Base-by-base conservation (phyloP, 208 protist genomes). In the Trypanosomatidae sp. region DNA sequence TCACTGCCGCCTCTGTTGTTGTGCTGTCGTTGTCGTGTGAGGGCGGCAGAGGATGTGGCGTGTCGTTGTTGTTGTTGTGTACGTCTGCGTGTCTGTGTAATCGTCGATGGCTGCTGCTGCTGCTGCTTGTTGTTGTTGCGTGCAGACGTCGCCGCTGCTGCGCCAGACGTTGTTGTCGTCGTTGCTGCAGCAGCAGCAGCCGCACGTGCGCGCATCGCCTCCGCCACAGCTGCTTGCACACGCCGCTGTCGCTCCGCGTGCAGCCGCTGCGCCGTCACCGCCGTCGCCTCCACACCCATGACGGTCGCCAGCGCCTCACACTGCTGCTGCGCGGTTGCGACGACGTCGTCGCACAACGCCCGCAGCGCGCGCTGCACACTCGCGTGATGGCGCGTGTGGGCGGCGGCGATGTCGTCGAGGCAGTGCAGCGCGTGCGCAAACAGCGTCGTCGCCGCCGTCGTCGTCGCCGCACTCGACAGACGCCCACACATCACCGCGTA, bases 311-410 rank as follows among this genome's bases (percentile, higher is more conserved):
- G 33, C 10, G 41, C 10, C 4, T 28, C 22, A 46, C 56, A 71
- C 6, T 62, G 46, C 39, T 22, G 33, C 19, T 33, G 45, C 21
- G 58, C 43, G 47, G 61, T 43, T 16, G 3, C 41, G 28, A 49
- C 21, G 7, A 66, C 64, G 7, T 56, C 56, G 2, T 39, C 25
- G 11, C 42, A 42, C 2, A 77, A 33, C 1, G 20, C 23, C 11
- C 39, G 43, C 23, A 86, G 45, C 20, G 57, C 53, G 35, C 30
- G 21, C 22, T 77, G 52, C 30, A 66, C 71, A 21, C 61, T 38
- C 2, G 69, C 61, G 43, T 81, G 70, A 64, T 71, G 73, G 19
- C 55, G 40, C n/a, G 53, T 69, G 61, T 92, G 66, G 24, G 45
- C 42, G 16, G 55, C 54, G 5, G 69, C 62, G 41, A 92, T 84